phyloP scores from a whole-genome alignment of 225 moss, liverwort and hornwort genomes.

The Physcomitrium patens region DNA sequence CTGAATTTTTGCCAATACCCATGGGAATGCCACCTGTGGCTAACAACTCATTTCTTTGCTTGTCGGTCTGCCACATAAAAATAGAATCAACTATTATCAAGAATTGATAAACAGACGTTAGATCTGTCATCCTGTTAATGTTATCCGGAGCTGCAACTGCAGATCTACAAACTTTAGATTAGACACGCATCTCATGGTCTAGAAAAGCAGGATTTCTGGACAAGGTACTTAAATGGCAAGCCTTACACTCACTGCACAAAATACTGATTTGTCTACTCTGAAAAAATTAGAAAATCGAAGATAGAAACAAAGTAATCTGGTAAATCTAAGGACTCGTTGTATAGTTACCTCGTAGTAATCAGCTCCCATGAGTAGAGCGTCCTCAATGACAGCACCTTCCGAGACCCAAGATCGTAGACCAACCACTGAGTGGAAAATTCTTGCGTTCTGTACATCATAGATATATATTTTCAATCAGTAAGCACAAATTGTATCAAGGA shows the following conservation, averaged over 20 bases:
- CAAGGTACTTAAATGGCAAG: too few relatives aligned
- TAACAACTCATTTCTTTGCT: conserved; percentile 79
- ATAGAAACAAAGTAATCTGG: too few relatives aligned
- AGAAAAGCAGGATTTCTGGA: too few relatives aligned
- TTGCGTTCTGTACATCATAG: conserved; percentile 58
- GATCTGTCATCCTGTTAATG: background rate
- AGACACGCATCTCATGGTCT: too few relatives aligned
- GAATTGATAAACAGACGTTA: background rate
- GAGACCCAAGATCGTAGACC: conserved; percentile 95
- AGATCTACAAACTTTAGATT: too few relatives aligned
- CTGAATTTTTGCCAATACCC: conserved; percentile 89
- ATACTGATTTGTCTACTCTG: too few relatives aligned
- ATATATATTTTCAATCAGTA: too few relatives aligned
- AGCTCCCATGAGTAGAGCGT: conserved; percentile 95
- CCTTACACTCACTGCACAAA: too few relatives aligned
- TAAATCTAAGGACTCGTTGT: too few relatives aligned
- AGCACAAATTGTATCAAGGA: too few relatives aligned
- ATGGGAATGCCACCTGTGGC: conserved; percentile 88
- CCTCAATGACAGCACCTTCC: conserved; percentile 88
- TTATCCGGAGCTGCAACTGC: background rate
- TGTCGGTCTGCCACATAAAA: conserved; percentile 65
- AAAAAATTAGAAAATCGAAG: too few relatives aligned
- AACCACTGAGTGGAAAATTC: conserved; percentile 91
- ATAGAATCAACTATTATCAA: background rate
- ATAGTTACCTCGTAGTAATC: conserved; percentile 84